Conservation (phyloP, 2,329 filamentous ascomycete genomes). For the Stachybotrys echinatus region DNA sequence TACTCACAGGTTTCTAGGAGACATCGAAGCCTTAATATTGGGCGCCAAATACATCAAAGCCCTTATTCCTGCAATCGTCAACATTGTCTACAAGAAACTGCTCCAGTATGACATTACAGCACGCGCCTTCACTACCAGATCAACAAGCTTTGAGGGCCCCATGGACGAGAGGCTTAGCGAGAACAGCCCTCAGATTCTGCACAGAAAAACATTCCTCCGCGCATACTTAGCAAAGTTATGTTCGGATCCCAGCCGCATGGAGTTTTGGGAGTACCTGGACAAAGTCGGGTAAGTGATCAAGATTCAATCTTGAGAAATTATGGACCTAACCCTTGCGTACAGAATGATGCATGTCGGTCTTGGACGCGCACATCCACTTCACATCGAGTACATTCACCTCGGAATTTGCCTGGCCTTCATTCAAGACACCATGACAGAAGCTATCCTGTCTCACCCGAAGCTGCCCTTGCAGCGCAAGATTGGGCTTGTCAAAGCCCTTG, state of each 20-base stretch:
- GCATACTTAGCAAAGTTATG: slow-evolving; percentile 72
- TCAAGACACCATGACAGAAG: slow-evolving; percentile 72
- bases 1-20: slow-evolving; percentile 39
- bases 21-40: slow-evolving; percentile 64
- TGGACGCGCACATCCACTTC: slow-evolving; percentile 64
- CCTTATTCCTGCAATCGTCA: slow-evolving; percentile 78
- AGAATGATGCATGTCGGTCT: slow-evolving; percentile 78
- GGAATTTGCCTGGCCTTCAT: slow-evolving; percentile 68
- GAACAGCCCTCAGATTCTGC: slow-evolving; percentile 67
- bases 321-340: too few species aligned
- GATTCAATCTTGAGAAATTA: background rate
- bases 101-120: slow-evolving; percentile 79
- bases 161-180: slow-evolving; percentile 60
- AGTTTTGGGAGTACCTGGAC: slow-evolving; percentile 80
- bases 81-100: slow-evolving; percentile 79
- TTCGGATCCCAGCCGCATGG: slow-evolving; percentile 67
- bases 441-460: slow-evolving; percentile 65
- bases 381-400: slow-evolving; percentile 78
- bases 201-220: slow-evolving; percentile 73
- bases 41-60: slow-evolving; percentile 74
- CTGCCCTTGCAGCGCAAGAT: slow-evolving; percentile 65
- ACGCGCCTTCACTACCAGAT: slow-evolving; percentile 62
- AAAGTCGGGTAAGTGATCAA: slow-evolving; percentile 62
- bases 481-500: slow-evolving; percentile 67
- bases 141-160: slow-evolving; percentile 61